phyloP scores from a whole-genome alignment of 305 asterid genomes.

The Lippia alba region DNA sequence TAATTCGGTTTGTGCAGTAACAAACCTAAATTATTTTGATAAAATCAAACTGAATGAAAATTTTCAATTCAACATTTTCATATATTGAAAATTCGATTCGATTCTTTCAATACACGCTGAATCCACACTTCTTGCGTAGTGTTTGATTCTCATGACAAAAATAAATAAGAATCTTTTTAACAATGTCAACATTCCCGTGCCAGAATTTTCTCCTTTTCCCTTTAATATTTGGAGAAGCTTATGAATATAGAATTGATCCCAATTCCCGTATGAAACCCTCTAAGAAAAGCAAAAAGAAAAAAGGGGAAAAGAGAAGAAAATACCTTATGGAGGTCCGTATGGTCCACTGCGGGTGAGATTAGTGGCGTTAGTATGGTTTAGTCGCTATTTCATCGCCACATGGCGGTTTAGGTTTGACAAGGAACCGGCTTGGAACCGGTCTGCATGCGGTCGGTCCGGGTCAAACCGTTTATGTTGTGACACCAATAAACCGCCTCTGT shows the following conservation, averaged over 20 bases:
- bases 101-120: too few relatives aligned
- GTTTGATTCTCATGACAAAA: too few relatives aligned
- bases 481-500: slow-evolving; percentile 27
- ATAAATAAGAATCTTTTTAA: too few relatives aligned
- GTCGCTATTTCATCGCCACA: slow-evolving; percentile 36
- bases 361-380: slow-evolving; percentile 49
- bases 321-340: neutral
- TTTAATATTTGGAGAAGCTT: too few relatives aligned
- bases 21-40: too few relatives aligned
- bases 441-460: slow-evolving; percentile 28
- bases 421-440: neutral
- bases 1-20: too few relatives aligned
- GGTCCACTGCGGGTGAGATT: slow-evolving; percentile 41
- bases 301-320: neutral
- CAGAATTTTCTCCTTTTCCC: too few relatives aligned
- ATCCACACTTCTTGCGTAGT: too few relatives aligned
- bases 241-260: neutral
- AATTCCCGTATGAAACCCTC: neutral
- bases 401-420: slow-evolving; percentile 8
- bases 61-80: too few relatives aligned
- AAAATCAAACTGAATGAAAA: too few relatives aligned
- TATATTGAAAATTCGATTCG: too few relatives aligned
- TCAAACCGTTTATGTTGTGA: slow-evolving; percentile 30
- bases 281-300: neutral
- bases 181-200: too few relatives aligned